These are phyloP conservation scores for Murraya paniculata DNA, from an alignment of 345 rosid species.

Conservation along the genomic window DNA sequence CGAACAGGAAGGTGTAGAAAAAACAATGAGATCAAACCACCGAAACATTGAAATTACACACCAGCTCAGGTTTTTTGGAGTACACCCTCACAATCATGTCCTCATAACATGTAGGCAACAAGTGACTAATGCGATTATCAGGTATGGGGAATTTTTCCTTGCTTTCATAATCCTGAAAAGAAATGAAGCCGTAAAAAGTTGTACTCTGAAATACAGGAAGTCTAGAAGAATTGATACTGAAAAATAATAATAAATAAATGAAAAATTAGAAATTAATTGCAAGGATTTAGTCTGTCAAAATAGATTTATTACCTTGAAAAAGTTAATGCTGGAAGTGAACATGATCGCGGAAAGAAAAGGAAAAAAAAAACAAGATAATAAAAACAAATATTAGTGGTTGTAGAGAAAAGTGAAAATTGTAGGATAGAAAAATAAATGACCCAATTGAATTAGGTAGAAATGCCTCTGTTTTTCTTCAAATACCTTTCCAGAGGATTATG, in stretches of 20 bases:
- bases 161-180: constrained; percentile 76
- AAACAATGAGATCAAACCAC: not conserved
- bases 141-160: constrained; percentile 70
- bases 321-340: constrained; percentile 66
- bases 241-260: not conserved
- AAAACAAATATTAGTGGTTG: constrained; percentile 2
- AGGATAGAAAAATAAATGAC: constrained; percentile 7
- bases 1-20: not conserved
- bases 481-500: constrained; percentile 90
- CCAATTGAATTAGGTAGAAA: constrained; percentile 2
- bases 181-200: constrained; percentile 1
- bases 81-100: constrained; percentile 95
- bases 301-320: constrained; percentile 67
- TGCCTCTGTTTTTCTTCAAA: not conserved
- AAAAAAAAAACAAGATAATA: constrained; percentile 10
- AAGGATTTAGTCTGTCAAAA: not conserved
- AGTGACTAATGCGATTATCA: constrained; percentile 74
- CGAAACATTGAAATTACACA: constrained; percentile 22
- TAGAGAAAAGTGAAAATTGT: not conserved
- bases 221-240: not conserved
- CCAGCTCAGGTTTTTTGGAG: constrained; percentile 85
- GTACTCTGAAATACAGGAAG: not conserved
- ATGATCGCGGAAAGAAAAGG: not conserved
- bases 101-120: constrained; percentile 78
- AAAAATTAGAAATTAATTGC: not conserved